phyloP scores from a whole-genome alignment of 2,329 filamentous ascomycete genomes.

The Talaromyces sp. region DNA sequence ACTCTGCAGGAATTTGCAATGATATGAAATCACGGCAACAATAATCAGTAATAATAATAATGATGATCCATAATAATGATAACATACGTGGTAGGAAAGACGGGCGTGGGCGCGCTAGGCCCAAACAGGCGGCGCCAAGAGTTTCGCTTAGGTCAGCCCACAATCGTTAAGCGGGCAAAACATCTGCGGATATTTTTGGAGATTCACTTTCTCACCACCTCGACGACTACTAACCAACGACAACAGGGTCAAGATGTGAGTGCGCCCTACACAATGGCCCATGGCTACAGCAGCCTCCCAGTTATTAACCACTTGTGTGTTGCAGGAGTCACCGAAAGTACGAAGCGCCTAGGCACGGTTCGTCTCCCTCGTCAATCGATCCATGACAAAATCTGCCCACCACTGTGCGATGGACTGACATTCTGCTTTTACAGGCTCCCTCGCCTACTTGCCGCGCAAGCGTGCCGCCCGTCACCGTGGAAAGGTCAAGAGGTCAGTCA shows the following conservation, averaged over 20 bases:
- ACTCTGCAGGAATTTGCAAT: background rate
- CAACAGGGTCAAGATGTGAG: conserved; percentile 47
- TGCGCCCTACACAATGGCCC: conserved; percentile 13
- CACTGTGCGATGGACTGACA: conserved; percentile 27
- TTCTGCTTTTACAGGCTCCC: conserved; percentile 51
- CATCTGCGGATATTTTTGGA: conserved; percentile 31
- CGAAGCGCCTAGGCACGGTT: conserved; percentile 93
- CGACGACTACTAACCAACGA: conserved; percentile 47
- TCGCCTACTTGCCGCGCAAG: conserved; percentile 86
- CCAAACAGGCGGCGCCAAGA: conserved; percentile 20
- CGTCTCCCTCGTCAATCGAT: conserved; percentile 57
- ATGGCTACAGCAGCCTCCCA: conserved; percentile 7
- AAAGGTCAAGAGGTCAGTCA: conserved; percentile 93
- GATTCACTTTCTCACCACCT: conserved; percentile 38
- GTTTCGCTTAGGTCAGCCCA: conserved; percentile 41
- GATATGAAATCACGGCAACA: background rate
- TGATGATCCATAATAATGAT: no score
- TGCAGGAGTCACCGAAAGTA: conserved; percentile 59
- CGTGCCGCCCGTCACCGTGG: conserved; percentile 89
- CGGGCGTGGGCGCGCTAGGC: background rate
- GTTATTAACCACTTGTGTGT: conserved; percentile 24
- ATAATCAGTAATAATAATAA: background rate
- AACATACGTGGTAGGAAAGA: no score
- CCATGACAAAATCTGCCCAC: conserved; percentile 36
- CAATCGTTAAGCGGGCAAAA: conserved; percentile 40